A percentile compares a stretch with the other conserved stretches of the same genome.
Evolutionary conservation across 2,329 filamentous ascomycete genomes (phyloP).

Genomic region (Ceratocystis papillata): DNA sequence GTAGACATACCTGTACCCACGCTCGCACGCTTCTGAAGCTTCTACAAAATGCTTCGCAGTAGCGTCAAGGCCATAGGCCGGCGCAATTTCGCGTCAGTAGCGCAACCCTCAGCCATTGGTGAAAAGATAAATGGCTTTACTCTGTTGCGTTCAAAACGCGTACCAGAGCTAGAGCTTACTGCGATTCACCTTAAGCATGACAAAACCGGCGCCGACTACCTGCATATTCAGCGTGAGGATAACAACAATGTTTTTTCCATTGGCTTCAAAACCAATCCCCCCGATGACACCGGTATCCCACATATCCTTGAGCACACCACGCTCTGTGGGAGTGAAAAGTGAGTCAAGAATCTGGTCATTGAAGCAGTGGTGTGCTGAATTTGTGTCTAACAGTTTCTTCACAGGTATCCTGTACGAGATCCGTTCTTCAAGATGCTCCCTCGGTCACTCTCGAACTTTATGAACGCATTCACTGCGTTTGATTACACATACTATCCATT

Average conservation of each 20-base stretch:
- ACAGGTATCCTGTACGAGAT: conserved; percentile 87
- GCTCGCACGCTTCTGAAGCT: neutral
- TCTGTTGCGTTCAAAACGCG: conserved; percentile 74
- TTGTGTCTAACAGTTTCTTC: conserved; percentile 29
- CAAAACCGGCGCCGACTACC: conserved; percentile 88
- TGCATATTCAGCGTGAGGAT: conserved; percentile 89
- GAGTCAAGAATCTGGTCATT: conserved; percentile 27
- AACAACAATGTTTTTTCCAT: conserved; percentile 99
- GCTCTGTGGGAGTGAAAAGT: conserved; percentile 90
- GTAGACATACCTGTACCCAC: neutral
- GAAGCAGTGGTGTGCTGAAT: conserved; percentile 15
- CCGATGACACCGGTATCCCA: conserved; percentile 88
- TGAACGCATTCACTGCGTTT: conserved; percentile 96
- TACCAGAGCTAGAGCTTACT: conserved; percentile 86
- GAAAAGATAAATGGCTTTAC: conserved; percentile 91
- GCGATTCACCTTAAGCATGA: conserved; percentile 85
- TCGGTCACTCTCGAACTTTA: conserved; percentile 95
- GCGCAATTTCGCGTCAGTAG: conserved; percentile 22
- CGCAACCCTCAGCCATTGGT: conserved; percentile 53
- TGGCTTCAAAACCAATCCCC: conserved; percentile 97
- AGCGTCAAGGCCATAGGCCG: conserved; percentile 22
- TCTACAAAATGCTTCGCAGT: conserved; percentile 21
- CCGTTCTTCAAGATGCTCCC: conserved; percentile 99
- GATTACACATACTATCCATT: conserved; percentile 98
- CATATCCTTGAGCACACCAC: conserved; percentile 98